Base-by-base conservation (phyloP, 352 stramenopile species). In the Pythium sukuiense region DNA sequence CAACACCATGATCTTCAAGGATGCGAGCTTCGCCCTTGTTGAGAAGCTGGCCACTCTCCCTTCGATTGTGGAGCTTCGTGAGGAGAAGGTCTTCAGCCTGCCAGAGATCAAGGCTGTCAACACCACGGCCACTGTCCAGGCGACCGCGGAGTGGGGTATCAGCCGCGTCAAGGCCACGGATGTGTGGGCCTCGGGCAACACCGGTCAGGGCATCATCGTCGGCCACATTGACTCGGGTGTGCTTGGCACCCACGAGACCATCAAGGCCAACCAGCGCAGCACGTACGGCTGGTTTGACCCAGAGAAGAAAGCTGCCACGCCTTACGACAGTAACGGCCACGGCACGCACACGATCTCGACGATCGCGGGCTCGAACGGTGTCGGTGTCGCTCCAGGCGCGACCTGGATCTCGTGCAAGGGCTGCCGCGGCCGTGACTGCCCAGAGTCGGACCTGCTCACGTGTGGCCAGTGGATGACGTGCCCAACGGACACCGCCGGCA, bases 171-270 rank as follows among this genome's bases (percentile, higher is more conserved):
- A 24, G 18, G 43, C 43, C 6, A 20, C 43, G 7, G 41, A 67
- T 14, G 43, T 69, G 13, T 74, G 68, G 68, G 27, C 33, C 12
- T 9, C 30, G 16, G 68, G 68, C 18, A 59, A 57, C 20, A 64
- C 35, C n/a, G 68, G 63, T 24, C 32, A 55, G 18, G 65, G 65
- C 37, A 33, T 74, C 58, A 46, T 65, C n/a, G 54, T 74, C 37
- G 56, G 49, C 26, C 70, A 57, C 53, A 74, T 74, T 35, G 68
- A 74, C 54, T 68, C 68, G 20, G 68, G 68, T 37, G 68, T 71
- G 18, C 68, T 63, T 7, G 63, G 52, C 56, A 58, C 63, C 12
- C 68, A 74, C 48, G 37, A 63, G 8, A 37, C 56, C 18, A 41
- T 74, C 16, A 50, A 54, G 29, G 27, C 27, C 13, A 61, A 53